Conservation (phyloP, 2,329 filamentous ascomycete species). For the Aspergillus brasiliensis region DNA sequence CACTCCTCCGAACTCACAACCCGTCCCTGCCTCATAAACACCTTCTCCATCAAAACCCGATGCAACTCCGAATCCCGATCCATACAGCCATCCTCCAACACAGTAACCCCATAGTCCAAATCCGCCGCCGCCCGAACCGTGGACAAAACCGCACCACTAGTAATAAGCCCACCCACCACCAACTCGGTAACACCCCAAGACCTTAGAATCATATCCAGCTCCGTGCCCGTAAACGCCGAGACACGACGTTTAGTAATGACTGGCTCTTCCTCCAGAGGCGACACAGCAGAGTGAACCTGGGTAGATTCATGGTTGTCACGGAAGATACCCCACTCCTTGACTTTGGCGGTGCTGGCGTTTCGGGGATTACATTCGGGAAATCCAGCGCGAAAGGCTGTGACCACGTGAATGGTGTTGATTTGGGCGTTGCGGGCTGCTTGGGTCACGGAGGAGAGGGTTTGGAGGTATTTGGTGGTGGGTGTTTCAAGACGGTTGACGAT, state of each 20-base stretch:
- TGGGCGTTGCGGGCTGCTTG: background rate
- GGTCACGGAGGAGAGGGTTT: background rate
- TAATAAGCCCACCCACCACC: slow-evolving; percentile 39
- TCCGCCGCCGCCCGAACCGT: slow-evolving; percentile 41
- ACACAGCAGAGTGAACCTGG: slow-evolving; percentile 23
- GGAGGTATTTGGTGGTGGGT: background rate
- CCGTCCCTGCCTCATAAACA: slow-evolving; percentile 34
- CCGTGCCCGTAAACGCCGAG: slow-evolving; percentile 39
- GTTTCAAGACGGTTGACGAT: background rate
- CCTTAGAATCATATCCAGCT: slow-evolving; percentile 39
- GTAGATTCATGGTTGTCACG: slow-evolving; percentile 13
- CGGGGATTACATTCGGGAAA: slow-evolving; percentile 33
- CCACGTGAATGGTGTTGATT: slow-evolving; percentile 31
- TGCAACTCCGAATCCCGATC: slow-evolving; percentile 39
- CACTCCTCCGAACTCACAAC: slow-evolving; percentile 33
- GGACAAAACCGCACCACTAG: slow-evolving; percentile 41
- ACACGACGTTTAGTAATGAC: slow-evolving; percentile 39
- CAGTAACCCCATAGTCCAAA: slow-evolving; percentile 38
- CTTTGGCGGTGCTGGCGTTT: slow-evolving; percentile 24
- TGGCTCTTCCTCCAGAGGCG: slow-evolving; percentile 28
- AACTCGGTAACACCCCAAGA: slow-evolving; percentile 29
- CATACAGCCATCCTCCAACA: slow-evolving; percentile 40
- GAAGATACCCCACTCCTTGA: background rate
- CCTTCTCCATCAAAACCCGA: slow-evolving; percentile 34
- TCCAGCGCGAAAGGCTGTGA: slow-evolving; percentile 33